Evolutionary conservation across 1,284 basidiomycete species (phyloP).

Genomic region (Melanopsichium pennsylvanicum): DNA sequence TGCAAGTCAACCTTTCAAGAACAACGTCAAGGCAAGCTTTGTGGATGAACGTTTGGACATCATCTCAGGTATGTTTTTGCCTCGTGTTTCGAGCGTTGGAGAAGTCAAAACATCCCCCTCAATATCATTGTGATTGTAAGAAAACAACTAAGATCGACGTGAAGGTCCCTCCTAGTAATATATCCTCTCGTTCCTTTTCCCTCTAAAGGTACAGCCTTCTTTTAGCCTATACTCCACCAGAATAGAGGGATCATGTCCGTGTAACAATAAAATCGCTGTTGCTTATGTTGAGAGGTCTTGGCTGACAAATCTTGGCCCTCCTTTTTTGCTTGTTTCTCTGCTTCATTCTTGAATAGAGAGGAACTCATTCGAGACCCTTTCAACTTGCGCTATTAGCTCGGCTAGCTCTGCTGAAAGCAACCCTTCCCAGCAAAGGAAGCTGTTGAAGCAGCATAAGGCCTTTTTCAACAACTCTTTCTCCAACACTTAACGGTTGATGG

Average conservation of each 20-base stretch:
- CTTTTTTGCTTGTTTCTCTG: not conserved
- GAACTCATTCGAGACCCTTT: conserved; percentile 17
- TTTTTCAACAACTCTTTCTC: conserved; percentile 39
- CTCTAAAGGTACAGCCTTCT: no score
- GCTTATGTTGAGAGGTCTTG: no score
- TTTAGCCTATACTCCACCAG: no score
- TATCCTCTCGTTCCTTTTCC: no score
- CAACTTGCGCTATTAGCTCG: no score
- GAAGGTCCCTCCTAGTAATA: no score
- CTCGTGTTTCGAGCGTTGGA: not conserved
- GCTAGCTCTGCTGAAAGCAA: not conserved
- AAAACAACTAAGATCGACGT: no score
- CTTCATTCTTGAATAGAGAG: not conserved
- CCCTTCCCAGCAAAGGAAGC: conserved; percentile 3
- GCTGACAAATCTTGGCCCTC: no score
- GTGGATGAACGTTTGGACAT: conserved; percentile 4
- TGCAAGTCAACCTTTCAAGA: conserved; percentile 16
- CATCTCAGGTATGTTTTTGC: conserved; percentile 29
- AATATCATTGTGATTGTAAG: no score
- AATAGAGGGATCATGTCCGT: no score
- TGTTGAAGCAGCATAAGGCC: conserved; percentile 23
- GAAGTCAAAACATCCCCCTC: no score
- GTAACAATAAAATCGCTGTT: no score
- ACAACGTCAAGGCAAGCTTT: not conserved
- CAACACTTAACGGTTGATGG: conserved; percentile 2